Evolutionary conservation across 1,139 yeast genomes (phyloP).

Genomic region (Hyphopichia fennica): DNA sequence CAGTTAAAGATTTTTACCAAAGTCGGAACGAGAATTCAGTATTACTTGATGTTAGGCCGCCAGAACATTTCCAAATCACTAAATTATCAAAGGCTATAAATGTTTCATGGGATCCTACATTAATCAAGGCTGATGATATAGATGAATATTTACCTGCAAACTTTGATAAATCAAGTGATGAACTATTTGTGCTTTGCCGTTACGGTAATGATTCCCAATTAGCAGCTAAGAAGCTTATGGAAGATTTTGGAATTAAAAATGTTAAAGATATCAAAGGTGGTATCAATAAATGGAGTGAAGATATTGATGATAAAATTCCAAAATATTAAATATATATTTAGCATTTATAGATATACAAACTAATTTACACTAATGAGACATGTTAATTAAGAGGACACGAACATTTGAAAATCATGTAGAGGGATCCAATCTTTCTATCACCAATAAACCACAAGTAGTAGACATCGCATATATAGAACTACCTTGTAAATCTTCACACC

Average conservation of each 20-base stretch:
- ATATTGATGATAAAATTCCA: slow-evolving; percentile 65
- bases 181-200: slow-evolving; percentile 65
- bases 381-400: background rate
- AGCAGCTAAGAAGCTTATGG: slow-evolving; percentile 60
- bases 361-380: slow-evolving; percentile 3
- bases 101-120: slow-evolving; percentile 56
- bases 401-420: background rate
- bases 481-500: slow-evolving; percentile 56
- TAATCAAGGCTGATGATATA: slow-evolving; percentile 32
- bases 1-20: slow-evolving; percentile 41
- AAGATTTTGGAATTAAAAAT: slow-evolving; percentile 44
- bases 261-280: slow-evolving; percentile 82
- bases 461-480: slow-evolving; percentile 70
- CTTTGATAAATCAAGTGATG: slow-evolving; percentile 18
- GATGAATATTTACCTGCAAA: slow-evolving; percentile 23
- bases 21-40: slow-evolving; percentile 13
- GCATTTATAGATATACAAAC: background rate
- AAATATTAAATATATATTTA: slow-evolving; percentile 35
- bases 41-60: slow-evolving; percentile 79
- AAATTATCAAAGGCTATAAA: slow-evolving; percentile 60
- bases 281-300: slow-evolving; percentile 63
- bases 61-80: slow-evolving; percentile 71
- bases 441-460: slow-evolving; percentile 62
- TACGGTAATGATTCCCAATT: slow-evolving; percentile 90
- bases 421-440: slow-evolving; percentile 58